phyloP scores from a whole-genome alignment of 2,329 filamentous ascomycete species.

The Colletotrichum neosansevieriae region DNA sequence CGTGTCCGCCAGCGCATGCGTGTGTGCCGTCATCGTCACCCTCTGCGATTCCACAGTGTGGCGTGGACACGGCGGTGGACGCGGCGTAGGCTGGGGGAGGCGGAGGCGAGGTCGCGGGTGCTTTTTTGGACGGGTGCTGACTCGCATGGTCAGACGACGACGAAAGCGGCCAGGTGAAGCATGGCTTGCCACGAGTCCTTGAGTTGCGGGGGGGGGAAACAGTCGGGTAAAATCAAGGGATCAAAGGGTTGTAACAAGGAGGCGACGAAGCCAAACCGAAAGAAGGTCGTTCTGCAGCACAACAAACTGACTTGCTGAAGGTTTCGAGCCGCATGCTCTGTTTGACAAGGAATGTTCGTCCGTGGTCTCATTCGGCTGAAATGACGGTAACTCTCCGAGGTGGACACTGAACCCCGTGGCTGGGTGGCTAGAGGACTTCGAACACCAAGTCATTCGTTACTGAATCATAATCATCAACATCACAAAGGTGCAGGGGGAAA shows the following conservation, averaged over 20 bases:
- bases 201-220: not conserved
- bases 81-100: not conserved
- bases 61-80: constrained; percentile 16
- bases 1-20: constrained; percentile 7
- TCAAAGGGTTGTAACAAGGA: constrained; percentile 23
- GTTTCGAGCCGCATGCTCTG: constrained; percentile 6
- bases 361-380: constrained; percentile 29
- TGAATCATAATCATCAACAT: not conserved
- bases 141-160: constrained; percentile 32
- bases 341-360: constrained; percentile 29
- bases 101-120: constrained; percentile 14
- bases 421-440: constrained; percentile 1
- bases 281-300: not conserved
- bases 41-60: constrained; percentile 19
- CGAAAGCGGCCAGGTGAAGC: constrained; percentile 32
- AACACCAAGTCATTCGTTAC: not conserved
- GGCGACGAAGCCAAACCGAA: constrained; percentile 13
- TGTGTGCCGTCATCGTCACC: constrained; percentile 29
- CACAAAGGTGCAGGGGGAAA: not conserved
- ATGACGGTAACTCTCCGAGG: constrained; percentile 22
- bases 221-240: not conserved
- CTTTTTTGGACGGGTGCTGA: constrained; percentile 10
- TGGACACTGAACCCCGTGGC: constrained; percentile 3
- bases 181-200: constrained; percentile 23
- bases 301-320: constrained; percentile 4